Percentiles rank a stretch among this genome's conserved stretches.
Evolutionary conservation across 2,329 filamentous ascomycete genomes (phyloP).

Genomic region (Teratosphaeria zuluensis): DNA sequence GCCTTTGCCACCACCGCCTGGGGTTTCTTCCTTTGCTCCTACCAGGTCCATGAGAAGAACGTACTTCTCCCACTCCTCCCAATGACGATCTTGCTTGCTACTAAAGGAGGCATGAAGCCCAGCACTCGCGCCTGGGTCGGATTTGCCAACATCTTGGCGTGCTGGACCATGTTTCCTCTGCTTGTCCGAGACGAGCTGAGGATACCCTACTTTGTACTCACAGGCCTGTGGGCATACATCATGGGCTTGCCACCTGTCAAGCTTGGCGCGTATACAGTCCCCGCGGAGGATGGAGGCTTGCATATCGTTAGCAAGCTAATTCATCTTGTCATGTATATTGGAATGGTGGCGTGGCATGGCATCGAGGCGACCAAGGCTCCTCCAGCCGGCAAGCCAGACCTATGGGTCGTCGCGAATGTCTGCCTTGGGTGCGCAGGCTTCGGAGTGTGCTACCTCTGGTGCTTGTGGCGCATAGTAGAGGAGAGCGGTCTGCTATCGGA

Average conservation of each 20-base stretch:
- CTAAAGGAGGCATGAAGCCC: conserved; percentile 65
- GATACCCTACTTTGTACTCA: conserved; percentile 76
- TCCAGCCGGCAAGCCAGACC: conserved; percentile 71
- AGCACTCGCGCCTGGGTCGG: conserved; percentile 81
- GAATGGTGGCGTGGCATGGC: conserved; percentile 74
- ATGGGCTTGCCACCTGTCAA: conserved; percentile 76
- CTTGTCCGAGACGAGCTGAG: conserved; percentile 74
- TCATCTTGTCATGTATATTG: conserved; percentile 65
- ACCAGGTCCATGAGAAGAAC: conserved; percentile 98
- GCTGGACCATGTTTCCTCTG: conserved; percentile 90
- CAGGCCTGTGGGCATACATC: conserved; percentile 82
- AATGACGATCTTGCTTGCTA: conserved; percentile 79
- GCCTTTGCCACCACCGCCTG: conserved; percentile 78
- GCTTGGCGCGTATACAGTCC: conserved; percentile 49
- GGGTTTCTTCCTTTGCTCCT: conserved; percentile 97
- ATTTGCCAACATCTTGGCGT: conserved; percentile 83
- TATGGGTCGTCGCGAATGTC: conserved; percentile 91
- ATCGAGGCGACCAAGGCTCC: conserved; percentile 59
- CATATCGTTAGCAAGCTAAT: conserved; percentile 46
- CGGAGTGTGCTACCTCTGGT: conserved; percentile 83
- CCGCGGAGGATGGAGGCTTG: conserved; percentile 14
- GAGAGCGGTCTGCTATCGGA: conserved; percentile 44
- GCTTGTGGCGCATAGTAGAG: conserved; percentile 56
- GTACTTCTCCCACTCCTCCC: conserved; percentile 85
- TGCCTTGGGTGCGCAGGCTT: conserved; percentile 80